Base-by-base conservation (phyloP, 805 yeast species). In the Hanseniaspora valbyensis region DNA sequence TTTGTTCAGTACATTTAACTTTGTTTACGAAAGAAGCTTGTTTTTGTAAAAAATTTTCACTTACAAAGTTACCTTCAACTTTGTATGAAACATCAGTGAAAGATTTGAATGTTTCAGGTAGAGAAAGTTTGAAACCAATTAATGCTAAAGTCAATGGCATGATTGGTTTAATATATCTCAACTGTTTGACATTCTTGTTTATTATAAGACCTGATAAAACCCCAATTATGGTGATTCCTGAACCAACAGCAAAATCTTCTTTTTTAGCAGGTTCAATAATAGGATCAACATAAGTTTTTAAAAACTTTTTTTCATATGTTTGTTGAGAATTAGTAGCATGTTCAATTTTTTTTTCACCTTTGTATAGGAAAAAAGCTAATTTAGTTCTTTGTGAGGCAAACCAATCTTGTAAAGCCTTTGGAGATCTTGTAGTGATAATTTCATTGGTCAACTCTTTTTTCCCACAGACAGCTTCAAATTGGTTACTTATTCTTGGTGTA, bases 161-260 rank as follows among this genome's bases (percentile, higher is more conserved):
- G 1, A 72, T 54, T 2, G 70, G 65, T 72, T 76, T 16, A 75
- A 61, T 2, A 76, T 32, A 13, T 74, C 56, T 40, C n/a, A 46
- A 21, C 22, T 74, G 73, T 26, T 40, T 44, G 53, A 76, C 67
- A 58, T 73, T 76, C 57, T 81, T 78, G 1, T 82, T 72, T 45
- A 77, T 56, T 18, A 81, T 74, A 40, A 77, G 71, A 43, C 86
- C 87, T 1, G 81, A 64, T 61, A 80, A 69, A 13, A 72, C 66
- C 24, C 81, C 85, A 36, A 80, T 71, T 4, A 71, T 58, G 33
- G 78, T 66, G 56, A 77, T 79, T 2, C 77, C 60, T 2, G 78
- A 59, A 54, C 80, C 80, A 2, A 84, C 83, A 41, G 77, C 63
- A 44, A 80, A 65, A 50, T 70, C 75, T 59, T 79, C 86, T 44